Percentiles rank a stretch among this genome's conserved stretches.
These are phyloP conservation scores for Trichaptum fuscoviolaceum DNA, from an alignment of 768 basidiomycete genomes.

Conservation along the genomic window DNA sequence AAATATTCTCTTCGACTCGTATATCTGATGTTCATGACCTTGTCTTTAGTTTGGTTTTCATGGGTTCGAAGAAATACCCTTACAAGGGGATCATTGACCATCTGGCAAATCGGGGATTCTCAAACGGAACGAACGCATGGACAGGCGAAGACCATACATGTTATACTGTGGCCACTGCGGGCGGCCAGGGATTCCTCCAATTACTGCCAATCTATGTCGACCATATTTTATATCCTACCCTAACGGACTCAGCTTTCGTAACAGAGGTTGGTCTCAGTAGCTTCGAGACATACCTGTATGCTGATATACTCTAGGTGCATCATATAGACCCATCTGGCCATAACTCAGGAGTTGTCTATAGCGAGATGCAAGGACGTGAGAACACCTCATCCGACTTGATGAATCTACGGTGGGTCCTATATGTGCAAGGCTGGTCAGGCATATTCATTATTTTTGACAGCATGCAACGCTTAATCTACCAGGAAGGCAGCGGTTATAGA, in stretches of 20 bases:
- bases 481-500: conserved; percentile 78
- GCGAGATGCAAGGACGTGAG: conserved; percentile 95
- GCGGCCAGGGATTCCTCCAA: conserved; percentile 86
- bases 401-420: conserved; percentile 61
- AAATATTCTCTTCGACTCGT: conserved; percentile 19
- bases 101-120: conserved; percentile 90
- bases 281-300: conserved; percentile 4
- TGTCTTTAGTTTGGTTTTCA: conserved; percentile 69
- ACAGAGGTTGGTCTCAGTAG: conserved; percentile 37
- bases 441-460: conserved; percentile 32
- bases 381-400: conserved; percentile 90
- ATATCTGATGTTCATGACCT: conserved; percentile 11
- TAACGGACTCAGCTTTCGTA: conserved; percentile 79
- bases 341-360: conserved; percentile 94
- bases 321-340: conserved; percentile 89
- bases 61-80: conserved; percentile 93
- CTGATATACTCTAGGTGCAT: conserved; percentile 57
- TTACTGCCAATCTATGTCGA: conserved; percentile 88
- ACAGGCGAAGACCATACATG: conserved; percentile 94
- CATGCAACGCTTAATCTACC: conserved; percentile 76
- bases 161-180: conserved; percentile 94
- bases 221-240: conserved; percentile 94
- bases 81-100: conserved; percentile 95
- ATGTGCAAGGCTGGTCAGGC: conserved; percentile 4
- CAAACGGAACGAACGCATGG: conserved; percentile 94